Base-by-base conservation (phyloP, 179 eudicot genomes). In the Drosera spatulata region DNA sequence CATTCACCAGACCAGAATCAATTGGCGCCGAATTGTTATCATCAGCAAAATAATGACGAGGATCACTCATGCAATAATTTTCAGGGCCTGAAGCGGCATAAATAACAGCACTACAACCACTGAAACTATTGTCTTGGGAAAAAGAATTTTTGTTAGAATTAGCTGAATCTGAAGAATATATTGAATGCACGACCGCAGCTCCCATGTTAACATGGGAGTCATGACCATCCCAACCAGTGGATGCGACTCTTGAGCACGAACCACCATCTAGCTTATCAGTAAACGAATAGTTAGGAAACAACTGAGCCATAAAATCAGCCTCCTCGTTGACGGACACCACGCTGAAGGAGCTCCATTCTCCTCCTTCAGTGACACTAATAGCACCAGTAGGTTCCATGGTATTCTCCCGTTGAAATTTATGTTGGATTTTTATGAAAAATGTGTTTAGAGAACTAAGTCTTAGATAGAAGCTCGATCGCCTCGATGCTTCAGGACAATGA, bases 341-440 rank as follows among this genome's bases (percentile, higher is more conserved):
- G 66, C 64, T 74, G n/a, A 75, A 77, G 33, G 72, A 63, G 68
- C 66, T 77, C 94, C 94, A 83, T 68, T 77, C 88, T 70, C 73
- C 82, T 66, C 79, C 91, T 38, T 74, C 77, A 66, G 77, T 71
- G 38, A 65, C 7, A n/a, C 33, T 22, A 22, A 22, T 22, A 22
- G 15, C 22, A n/a, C 37, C 56, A n/a, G 56, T 7, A 53, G 37
- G 4, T n/a, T 53, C 56, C 56, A 53, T 14, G 33, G 14, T 53
- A 10, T 53, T 53, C 37, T 53, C 37, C 4, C 37, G 56, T 3
- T n/a, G 3, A 33, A 3, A n/a, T 22, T 22, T 14, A 1, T 11
- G 56, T 53, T 56, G 3, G 48, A 1, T 50, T 37, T 42, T 10
- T 12, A 9, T 12, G 41, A 10, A 41, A 11, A 11, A 39, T 46